Percentiles rank a stretch among this genome's conserved stretches.
These are phyloP conservation scores for Monocercomonoides exilis DNA, from an alignment of 78 protist species.

Conservation along the genomic window DNA sequence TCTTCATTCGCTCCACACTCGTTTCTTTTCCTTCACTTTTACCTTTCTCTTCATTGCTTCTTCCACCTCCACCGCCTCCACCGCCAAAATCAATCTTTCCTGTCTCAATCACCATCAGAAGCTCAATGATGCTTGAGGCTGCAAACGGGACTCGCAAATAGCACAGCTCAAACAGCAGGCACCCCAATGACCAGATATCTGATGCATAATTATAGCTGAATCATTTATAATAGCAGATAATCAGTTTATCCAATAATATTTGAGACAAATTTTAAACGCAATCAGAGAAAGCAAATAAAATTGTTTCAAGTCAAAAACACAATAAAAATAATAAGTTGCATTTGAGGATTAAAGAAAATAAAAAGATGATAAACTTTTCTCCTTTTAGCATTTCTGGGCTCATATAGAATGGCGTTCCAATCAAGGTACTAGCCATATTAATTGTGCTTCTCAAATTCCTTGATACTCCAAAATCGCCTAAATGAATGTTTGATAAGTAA, in stretches of 20 bases:
- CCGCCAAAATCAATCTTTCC: background rate
- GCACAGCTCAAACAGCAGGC: background rate
- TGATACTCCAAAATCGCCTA: slow-evolving; percentile 56
- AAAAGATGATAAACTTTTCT: slow-evolving; percentile 11
- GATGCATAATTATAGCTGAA: background rate
- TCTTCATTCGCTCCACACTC: too few species aligned
- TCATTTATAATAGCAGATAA: too few species aligned
- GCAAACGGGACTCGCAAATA: background rate
- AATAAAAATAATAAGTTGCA: too few species aligned
- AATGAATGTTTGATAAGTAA: slow-evolving; percentile 8
- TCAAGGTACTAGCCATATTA: slow-evolving; percentile 5
- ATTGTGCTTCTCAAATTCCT: background rate
- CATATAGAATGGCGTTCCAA: slow-evolving; percentile 52
- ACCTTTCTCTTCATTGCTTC: too few species aligned
- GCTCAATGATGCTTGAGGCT: background rate
- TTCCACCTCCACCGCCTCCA: too few species aligned
- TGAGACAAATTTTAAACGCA: too few species aligned
- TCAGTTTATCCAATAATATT: too few species aligned
- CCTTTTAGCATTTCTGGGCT: slow-evolving; percentile 43
- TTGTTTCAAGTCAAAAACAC: too few species aligned
- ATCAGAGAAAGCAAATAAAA: too few species aligned
- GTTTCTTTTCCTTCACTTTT: too few species aligned
- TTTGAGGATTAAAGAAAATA: background rate
- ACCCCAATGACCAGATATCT: background rate
- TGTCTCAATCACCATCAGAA: background rate